phyloP scores from a whole-genome alignment of 768 basidiomycete species.

The Cyathus striatus region DNA sequence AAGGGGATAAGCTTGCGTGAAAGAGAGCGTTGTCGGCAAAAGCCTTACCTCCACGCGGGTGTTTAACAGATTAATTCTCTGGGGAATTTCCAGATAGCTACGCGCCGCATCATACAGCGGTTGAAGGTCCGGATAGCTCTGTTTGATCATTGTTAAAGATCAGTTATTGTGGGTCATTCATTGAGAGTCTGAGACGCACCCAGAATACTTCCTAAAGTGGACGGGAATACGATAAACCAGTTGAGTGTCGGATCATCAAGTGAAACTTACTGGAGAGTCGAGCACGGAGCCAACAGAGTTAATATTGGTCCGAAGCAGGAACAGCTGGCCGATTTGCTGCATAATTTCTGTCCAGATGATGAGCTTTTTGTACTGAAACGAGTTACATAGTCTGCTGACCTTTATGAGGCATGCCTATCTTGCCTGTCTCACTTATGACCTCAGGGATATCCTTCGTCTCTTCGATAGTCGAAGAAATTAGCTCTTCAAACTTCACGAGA shows the following conservation, averaged over 20 bases:
- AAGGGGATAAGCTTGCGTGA: constrained; percentile 4
- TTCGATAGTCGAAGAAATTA: constrained; percentile 90
- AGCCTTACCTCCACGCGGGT: constrained; percentile 80
- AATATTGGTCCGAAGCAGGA: constrained; percentile 90
- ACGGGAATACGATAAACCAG: constrained; percentile 6
- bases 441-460: constrained; percentile 96
- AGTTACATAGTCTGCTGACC: constrained; percentile 43
- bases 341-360: constrained; percentile 90
- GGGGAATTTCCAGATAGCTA: constrained; percentile 92
- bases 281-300: constrained; percentile 95
- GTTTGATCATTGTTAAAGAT: constrained; percentile 6
- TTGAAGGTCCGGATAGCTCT: constrained; percentile 94
- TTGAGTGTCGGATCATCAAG: constrained; percentile 6
- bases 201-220: constrained; percentile 81
- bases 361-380: too few species aligned
- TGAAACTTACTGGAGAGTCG: constrained; percentile 77
- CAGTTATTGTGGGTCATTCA: neutral
- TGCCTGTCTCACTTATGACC: constrained; percentile 88
- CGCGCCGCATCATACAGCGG: constrained; percentile 92
- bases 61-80: constrained; percentile 88
- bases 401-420: constrained; percentile 87
- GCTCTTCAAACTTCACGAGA: constrained; percentile 70
- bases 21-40: constrained; percentile 5
- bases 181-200: constrained; percentile 39
- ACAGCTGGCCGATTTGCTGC: constrained; percentile 94